Percentiles rank a stretch among this genome's conserved stretches.
Conservation (phyloP, 2,329 filamentous ascomycete species). For the Bipolaris bicolor region DNA sequence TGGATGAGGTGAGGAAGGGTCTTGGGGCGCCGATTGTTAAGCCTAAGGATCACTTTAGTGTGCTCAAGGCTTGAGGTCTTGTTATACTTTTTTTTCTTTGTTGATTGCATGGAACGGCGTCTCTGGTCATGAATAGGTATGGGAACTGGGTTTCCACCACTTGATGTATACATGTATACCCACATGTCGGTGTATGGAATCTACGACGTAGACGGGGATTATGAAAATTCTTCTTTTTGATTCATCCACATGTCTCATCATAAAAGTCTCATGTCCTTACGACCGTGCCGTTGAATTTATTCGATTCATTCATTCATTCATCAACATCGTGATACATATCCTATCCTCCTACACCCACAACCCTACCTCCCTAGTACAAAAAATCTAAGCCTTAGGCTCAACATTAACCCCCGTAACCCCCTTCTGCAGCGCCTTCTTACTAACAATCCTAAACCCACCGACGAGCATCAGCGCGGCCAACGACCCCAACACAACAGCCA, state of each 20-base stretch:
- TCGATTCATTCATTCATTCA: conserved; percentile 1
- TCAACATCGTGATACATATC: neutral
- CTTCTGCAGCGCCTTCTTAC: conserved; percentile 55
- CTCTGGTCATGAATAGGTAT: neutral
- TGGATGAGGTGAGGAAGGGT: conserved; percentile 85
- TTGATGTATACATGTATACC: neutral
- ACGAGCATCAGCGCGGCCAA: conserved; percentile 61
- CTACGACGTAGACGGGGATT: neutral
- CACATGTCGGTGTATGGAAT: neutral
- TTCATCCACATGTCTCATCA: neutral
- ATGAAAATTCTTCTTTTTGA: neutral
- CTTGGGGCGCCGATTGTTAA: conserved; percentile 72
- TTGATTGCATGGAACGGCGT: conserved; percentile 7
- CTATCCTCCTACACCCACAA: neutral
- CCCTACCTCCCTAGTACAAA: neutral
- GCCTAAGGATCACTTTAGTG: conserved; percentile 16
- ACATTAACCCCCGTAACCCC: conserved; percentile 5
- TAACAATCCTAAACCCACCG: conserved; percentile 65
- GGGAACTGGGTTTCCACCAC: neutral
- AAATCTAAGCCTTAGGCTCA: conserved; percentile 19
- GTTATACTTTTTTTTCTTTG: neutral
- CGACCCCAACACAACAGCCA: conserved; percentile 65
- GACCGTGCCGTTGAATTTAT: neutral
- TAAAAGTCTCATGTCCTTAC: no score
- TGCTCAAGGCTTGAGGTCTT: conserved; percentile 4